phyloP scores from a whole-genome alignment of 768 basidiomycete genomes.

The Lactarius psammicola region DNA sequence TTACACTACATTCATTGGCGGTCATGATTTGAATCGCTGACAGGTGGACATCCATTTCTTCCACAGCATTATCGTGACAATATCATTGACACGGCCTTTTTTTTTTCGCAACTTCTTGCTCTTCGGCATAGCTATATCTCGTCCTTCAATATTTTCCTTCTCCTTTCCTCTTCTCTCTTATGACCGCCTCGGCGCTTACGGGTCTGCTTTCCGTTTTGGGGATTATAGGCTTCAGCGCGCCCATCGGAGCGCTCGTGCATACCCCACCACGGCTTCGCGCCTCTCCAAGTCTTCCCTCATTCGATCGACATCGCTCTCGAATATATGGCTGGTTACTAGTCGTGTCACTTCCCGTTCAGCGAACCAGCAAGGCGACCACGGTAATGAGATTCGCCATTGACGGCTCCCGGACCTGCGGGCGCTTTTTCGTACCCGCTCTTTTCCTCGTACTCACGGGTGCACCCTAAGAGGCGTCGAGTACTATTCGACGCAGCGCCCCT shows the following conservation, averaged over 20 bases:
- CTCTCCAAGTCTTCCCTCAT: constrained; percentile 27
- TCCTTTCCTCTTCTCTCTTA: constrained; percentile 66
- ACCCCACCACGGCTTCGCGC: constrained; percentile 73
- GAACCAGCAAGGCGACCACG: constrained; percentile 71
- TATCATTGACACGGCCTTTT: constrained; percentile 42
- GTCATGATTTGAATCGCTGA: constrained; percentile 97
- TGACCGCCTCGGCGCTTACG: constrained; percentile 70
- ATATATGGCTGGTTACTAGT: constrained; percentile 78
- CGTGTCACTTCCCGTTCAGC: constrained; percentile 73
- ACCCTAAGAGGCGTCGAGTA: constrained; percentile 29
- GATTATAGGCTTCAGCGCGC: constrained; percentile 84
- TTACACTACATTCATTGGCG: constrained; percentile 86
- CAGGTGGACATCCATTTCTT: constrained; percentile 52
- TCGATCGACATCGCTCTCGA: constrained; percentile 70
- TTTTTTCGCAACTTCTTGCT: constrained; percentile 76
- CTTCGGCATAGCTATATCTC: constrained; percentile 63
- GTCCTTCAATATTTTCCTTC: constrained; percentile 65
- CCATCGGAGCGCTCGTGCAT: constrained; percentile 85
- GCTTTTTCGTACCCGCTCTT: constrained; percentile 67
- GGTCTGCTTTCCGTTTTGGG: constrained; percentile 72
- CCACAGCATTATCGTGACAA: neutral
- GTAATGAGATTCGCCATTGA: constrained; percentile 82
- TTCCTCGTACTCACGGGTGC: constrained; percentile 30
- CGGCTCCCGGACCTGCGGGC: constrained; percentile 87
- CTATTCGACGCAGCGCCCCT: no score